A percentile compares a stretch with the other conserved stretches of the same genome.
These are phyloP conservation scores for Carex sylvatica DNA, from an alignment of 202 grass and related monocot species.

Conservation along the genomic window DNA sequence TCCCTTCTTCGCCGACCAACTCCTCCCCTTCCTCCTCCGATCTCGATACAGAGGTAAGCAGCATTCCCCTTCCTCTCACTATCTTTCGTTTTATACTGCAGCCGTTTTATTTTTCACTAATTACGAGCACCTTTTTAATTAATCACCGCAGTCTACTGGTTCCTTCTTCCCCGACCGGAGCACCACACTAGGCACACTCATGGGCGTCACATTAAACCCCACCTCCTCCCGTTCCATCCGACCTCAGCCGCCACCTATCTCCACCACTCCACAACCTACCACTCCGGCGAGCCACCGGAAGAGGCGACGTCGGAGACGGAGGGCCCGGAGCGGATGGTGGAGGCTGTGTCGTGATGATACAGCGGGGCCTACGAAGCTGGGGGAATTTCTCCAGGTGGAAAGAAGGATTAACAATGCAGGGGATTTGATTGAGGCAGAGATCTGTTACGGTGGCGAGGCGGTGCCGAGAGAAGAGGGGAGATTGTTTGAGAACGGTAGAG, in stretches of 20 bases:
- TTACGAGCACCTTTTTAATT: neutral
- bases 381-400: conserved; percentile 73
- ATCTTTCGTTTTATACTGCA: neutral
- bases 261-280: neutral
- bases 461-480: conserved; percentile 30
- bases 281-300: neutral
- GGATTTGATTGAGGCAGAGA: conserved; percentile 33
- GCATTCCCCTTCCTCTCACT: neutral
- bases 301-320: conserved; percentile 14
- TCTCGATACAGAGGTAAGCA: conserved; percentile 84
- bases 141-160: conserved; percentile 60
- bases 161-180: conserved; percentile 97
- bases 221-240: conserved; percentile 32
- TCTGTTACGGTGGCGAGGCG: conserved; percentile 26
- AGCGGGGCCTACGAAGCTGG: conserved; percentile 41
- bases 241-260: neutral
- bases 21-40: conserved; percentile 85
- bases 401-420: conserved; percentile 29
- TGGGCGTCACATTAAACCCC: conserved; percentile 53
- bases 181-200: conserved; percentile 88
- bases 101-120: neutral
- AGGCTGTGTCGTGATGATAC: conserved; percentile 46
- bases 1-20: conserved; percentile 65
- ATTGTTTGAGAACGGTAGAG: conserved; percentile 65
- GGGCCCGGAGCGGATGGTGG: conserved; percentile 50